Evolutionary conservation across 1,284 basidiomycete genomes (phyloP).

Genomic region (Leccinum fallax): DNA sequence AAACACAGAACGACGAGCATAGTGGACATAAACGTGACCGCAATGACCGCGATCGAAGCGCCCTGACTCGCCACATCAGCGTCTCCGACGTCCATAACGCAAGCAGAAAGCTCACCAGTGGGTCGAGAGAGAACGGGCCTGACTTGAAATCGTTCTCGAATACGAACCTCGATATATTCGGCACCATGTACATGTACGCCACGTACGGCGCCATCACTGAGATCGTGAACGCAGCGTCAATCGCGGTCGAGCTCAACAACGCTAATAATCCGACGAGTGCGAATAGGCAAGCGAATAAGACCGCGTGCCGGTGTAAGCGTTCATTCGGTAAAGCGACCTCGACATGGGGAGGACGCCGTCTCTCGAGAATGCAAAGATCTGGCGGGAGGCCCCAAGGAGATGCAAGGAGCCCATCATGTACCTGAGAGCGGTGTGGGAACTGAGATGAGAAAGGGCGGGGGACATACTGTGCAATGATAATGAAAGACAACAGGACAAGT

Average conservation of each 20-base stretch:
- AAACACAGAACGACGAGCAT: slow-evolving; percentile 1
- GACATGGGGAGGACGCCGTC: neutral
- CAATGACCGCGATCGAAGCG: neutral
- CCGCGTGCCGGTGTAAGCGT: neutral
- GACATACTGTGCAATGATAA: slow-evolving; percentile 28
- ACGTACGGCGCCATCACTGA: neutral
- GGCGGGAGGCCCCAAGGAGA: neutral
- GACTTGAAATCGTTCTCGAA: neutral
- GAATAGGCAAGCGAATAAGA: neutral
- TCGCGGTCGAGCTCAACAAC: neutral
- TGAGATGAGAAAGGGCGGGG: neutral
- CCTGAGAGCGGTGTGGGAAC: neutral
- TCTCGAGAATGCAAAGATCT: neutral
- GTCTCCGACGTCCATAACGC: neutral
- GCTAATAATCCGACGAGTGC: neutral
- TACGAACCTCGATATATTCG: neutral
- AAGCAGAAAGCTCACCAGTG: neutral
- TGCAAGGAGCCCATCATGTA: neutral
- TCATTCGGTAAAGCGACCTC: neutral
- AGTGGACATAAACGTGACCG: neutral
- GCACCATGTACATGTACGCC: neutral
- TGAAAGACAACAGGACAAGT: slow-evolving; percentile 20
- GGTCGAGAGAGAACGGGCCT: neutral
- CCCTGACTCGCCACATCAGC: neutral
- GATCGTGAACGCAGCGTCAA: neutral